These are phyloP conservation scores for Daldinia bambusicola DNA, from an alignment of 495 filamentous ascomycete genomes.

Conservation along the genomic window DNA sequence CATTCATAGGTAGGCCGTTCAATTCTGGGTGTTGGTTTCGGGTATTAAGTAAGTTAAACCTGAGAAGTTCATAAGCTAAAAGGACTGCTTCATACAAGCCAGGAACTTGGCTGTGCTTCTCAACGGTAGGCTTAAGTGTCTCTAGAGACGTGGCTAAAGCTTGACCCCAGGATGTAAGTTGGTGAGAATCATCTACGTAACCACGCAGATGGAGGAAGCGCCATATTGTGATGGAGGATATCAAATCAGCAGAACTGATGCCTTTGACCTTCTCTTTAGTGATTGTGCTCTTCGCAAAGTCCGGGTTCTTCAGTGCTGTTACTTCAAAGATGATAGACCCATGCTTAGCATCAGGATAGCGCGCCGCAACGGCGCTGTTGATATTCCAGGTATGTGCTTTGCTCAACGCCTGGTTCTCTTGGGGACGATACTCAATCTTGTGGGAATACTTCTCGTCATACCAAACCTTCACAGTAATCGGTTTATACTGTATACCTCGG, in stretches of 20 bases:
- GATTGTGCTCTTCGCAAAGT: slow-evolving; percentile 75
- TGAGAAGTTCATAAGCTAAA: slow-evolving; percentile 81
- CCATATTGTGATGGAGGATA: slow-evolving; percentile 82
- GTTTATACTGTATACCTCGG: slow-evolving; percentile 79
- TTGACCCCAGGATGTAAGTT: slow-evolving; percentile 84
- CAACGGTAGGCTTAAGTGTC: slow-evolving; percentile 67
- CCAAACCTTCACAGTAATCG: slow-evolving; percentile 83
- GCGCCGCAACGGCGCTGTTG: slow-evolving; percentile 60
- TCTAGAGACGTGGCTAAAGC: slow-evolving; percentile 76
- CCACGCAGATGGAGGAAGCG: slow-evolving; percentile 88
- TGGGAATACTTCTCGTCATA: slow-evolving; percentile 75
- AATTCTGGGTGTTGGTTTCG: slow-evolving; percentile 63
- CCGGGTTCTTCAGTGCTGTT: slow-evolving; percentile 66
- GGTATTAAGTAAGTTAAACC: slow-evolving; percentile 78
- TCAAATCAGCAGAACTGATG: slow-evolving; percentile 71
- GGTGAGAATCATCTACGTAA: slow-evolving; percentile 82
- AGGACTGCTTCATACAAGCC: slow-evolving; percentile 61
- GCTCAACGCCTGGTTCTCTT: slow-evolving; percentile 67
- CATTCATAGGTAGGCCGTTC: slow-evolving; percentile 62
- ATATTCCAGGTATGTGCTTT: slow-evolving; percentile 80
- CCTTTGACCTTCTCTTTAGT: slow-evolving; percentile 56
- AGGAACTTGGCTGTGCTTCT: slow-evolving; percentile 64
- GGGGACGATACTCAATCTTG: slow-evolving; percentile 72
- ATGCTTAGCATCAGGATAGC: slow-evolving; percentile 59
- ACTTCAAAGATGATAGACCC: slow-evolving; percentile 68